A percentile compares a stretch with the other conserved stretches of the same genome.
Evolutionary conservation across 1,284 basidiomycete species (phyloP).

Genomic region (Sporisorium graminicola): DNA sequence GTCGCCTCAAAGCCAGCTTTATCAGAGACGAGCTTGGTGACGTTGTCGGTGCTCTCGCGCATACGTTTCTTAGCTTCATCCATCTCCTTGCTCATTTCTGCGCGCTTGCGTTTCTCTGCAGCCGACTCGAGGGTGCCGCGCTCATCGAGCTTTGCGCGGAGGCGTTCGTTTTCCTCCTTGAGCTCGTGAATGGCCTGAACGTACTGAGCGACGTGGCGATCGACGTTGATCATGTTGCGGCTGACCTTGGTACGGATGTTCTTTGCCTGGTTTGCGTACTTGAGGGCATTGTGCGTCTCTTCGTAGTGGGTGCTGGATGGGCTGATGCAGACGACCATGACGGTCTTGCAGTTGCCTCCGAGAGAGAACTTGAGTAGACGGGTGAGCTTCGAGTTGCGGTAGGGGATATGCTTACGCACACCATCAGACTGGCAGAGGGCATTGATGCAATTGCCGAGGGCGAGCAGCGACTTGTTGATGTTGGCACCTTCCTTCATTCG

Average conservation of each 20-base stretch:
- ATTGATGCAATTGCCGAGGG: conserved; percentile 69
- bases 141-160: conserved; percentile 84
- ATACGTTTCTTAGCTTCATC: conserved; percentile 77
- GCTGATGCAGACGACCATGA: conserved; percentile 69
- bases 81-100: conserved; percentile 74
- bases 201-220: conserved; percentile 69
- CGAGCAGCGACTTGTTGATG: conserved; percentile 69
- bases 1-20: conserved; percentile 79
- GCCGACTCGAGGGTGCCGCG: conserved; percentile 68
- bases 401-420: conserved; percentile 60
- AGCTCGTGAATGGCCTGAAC: conserved; percentile 91
- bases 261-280: conserved; percentile 69
- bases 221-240: conserved; percentile 68
- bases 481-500: conserved; percentile 70
- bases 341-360: conserved; percentile 70
- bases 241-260: conserved; percentile 69
- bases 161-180: conserved; percentile 83
- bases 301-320: conserved; percentile 69
- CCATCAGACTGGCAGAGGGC: conserved; percentile 67
- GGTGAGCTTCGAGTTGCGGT: conserved; percentile 68
- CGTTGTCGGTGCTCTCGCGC: conserved; percentile 75
- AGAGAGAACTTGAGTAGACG: conserved; percentile 69
- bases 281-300: conserved; percentile 69
- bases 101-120: conserved; percentile 75
- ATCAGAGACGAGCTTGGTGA: conserved; percentile 68